These are phyloP conservation scores for Clonostachys byssicola DNA, from an alignment of 2,329 filamentous ascomycete genomes.

Conservation along the genomic window DNA sequence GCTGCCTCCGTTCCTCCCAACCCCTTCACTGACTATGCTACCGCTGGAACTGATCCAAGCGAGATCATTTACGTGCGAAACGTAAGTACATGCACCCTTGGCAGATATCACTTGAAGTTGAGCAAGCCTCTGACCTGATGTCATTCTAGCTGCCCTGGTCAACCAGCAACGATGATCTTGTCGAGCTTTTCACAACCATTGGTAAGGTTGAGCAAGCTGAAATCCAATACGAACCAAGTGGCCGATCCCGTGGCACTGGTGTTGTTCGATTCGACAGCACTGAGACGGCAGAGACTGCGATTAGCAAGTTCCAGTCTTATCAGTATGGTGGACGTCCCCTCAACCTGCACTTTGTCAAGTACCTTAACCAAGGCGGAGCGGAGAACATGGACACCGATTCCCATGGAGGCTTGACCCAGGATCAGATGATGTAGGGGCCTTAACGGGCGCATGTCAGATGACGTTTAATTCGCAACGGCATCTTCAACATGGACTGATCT, in stretches of 20 bases:
- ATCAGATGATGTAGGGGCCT: constrained; percentile 82
- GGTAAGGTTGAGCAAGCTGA: constrained; percentile 98
- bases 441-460: no score
- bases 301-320: constrained; percentile 96
- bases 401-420: constrained; percentile 77
- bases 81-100: constrained; percentile 51
- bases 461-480: no score
- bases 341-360: constrained; percentile 90
- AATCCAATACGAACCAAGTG: constrained; percentile 97
- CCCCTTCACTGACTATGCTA: constrained; percentile 90
- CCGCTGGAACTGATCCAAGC: constrained; percentile 77
- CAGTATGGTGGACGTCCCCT: constrained; percentile 95
- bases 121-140: not conserved
- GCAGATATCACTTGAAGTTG: not conserved
- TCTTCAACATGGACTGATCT: no score
- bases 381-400: constrained; percentile 84
- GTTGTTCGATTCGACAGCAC: constrained; percentile 89
- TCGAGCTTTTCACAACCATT: constrained; percentile 96
- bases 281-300: constrained; percentile 87
- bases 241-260: constrained; percentile 88
- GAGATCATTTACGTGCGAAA: constrained; percentile 94
- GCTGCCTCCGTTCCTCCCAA: constrained; percentile 63
- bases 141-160: constrained; percentile 83
- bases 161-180: constrained; percentile 94
- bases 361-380: constrained; percentile 64